Conservation (phyloP, 257 asterid species). For the Scutellaria barbata region DNA sequence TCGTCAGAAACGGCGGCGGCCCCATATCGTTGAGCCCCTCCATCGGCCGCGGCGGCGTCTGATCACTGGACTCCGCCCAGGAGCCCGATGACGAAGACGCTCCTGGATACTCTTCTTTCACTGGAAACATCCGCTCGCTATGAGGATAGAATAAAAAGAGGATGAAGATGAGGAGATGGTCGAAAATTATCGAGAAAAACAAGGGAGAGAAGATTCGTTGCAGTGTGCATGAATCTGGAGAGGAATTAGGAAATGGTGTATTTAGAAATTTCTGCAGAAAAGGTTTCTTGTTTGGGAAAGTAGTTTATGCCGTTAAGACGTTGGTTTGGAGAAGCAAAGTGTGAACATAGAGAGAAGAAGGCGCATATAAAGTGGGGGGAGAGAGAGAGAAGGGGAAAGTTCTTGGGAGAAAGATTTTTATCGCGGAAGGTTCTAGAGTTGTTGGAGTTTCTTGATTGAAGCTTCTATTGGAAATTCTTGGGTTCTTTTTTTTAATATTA, state of each 20-base stretch:
- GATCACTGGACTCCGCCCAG: slow-evolving; percentile 23
- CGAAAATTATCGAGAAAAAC: background rate
- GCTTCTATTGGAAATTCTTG: slow-evolving; percentile 30
- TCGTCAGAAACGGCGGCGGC: slow-evolving; percentile 84
- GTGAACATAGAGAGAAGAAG: slow-evolving; percentile 9
- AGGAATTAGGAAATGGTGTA: background rate
- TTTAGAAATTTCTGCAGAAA: background rate
- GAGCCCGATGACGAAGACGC: slow-evolving; percentile 36
- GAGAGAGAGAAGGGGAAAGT: background rate
- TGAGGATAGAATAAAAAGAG: background rate
- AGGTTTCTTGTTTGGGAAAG: slow-evolving; percentile 42
- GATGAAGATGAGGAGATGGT: background rate
- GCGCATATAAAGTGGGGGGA: background rate
- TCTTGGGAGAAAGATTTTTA: background rate
- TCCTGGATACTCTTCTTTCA: slow-evolving; percentile 60
- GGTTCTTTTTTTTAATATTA: slow-evolving; percentile 1
- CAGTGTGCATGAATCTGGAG: slow-evolving; percentile 28
- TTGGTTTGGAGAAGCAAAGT: slow-evolving; percentile 2
- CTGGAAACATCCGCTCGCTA: slow-evolving; percentile 32
- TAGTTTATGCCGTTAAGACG: slow-evolving; percentile 40
- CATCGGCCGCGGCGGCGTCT: slow-evolving; percentile 66
- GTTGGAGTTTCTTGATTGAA: slow-evolving; percentile 25
- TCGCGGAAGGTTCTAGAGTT: slow-evolving; percentile 63
- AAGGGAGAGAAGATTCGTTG: slow-evolving; percentile 10
- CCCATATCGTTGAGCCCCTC: slow-evolving; percentile 82